phyloP scores from a whole-genome alignment of 2,329 filamentous ascomycete genomes.

The Aspergillus costaricaensis region DNA sequence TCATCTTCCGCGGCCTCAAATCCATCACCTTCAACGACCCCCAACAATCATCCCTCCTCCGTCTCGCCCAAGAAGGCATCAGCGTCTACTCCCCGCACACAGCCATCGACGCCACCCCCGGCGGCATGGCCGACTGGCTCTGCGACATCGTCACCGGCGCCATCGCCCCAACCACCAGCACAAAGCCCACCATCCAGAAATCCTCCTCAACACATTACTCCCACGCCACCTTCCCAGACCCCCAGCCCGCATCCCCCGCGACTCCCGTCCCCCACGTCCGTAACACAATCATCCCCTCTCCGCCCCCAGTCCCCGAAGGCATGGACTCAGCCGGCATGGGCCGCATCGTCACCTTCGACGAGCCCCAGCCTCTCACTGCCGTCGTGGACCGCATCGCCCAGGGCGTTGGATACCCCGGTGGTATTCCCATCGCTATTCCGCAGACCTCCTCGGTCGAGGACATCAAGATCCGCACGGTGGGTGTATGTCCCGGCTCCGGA shows the following conservation, averaged over 20 bases:
- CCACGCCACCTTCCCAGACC: conserved; percentile 42
- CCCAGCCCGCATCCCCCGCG: conserved; percentile 27
- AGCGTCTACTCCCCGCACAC: conserved; percentile 97
- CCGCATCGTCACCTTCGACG: conserved; percentile 58
- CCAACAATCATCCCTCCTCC: conserved; percentile 82
- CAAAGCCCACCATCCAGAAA: conserved; percentile 11
- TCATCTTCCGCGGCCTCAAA: conserved; percentile 93
- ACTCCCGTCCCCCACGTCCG: conserved; percentile 53
- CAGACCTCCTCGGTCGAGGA: conserved; percentile 58
- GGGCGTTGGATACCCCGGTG: conserved; percentile 67
- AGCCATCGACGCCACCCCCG: conserved; percentile 81
- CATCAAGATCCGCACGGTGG: conserved; percentile 67
- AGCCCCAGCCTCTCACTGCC: conserved; percentile 54
- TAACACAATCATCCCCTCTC: conserved; percentile 55
- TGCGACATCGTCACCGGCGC: conserved; percentile 74
- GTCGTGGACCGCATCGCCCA: conserved; percentile 65
- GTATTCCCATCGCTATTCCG: conserved; percentile 64
- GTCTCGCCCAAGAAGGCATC: conserved; percentile 80
- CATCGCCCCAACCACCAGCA: conserved; percentile 19
- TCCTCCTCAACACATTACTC: conserved; percentile 40
- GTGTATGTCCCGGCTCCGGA: conserved; percentile 88
- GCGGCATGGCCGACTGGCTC: conserved; percentile 91
- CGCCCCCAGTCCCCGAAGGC: conserved; percentile 35
- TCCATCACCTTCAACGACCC: conserved; percentile 79
- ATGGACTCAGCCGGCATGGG: conserved; percentile 61